phyloP scores from a whole-genome alignment of 1,284 basidiomycete species.

The Tetrapyrgos nigripes region DNA sequence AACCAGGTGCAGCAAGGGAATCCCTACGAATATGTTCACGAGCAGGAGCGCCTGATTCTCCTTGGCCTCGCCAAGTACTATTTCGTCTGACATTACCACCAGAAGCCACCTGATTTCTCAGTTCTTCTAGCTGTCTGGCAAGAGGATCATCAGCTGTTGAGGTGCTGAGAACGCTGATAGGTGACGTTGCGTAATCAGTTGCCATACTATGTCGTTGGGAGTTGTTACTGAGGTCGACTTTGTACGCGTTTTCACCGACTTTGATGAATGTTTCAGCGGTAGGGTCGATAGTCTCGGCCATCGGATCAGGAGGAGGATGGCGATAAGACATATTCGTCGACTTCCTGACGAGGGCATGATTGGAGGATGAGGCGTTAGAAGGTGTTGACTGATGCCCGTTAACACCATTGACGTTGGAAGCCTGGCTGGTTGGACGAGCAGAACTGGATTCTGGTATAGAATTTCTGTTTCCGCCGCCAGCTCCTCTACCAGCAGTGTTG shows the following conservation, averaged over 20 bases:
- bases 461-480: conserved; percentile 48
- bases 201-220: conserved; percentile 60
- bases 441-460: conserved; percentile 28
- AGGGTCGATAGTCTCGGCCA: conserved; percentile 64
- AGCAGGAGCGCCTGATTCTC: not conserved
- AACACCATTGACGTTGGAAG: conserved; percentile 11
- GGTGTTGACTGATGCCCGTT: conserved; percentile 7
- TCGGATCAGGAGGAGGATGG: conserved; percentile 45
- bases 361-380: not conserved
- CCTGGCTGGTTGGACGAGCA: conserved; percentile 35
- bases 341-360: conserved; percentile 9
- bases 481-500: conserved; percentile 74
- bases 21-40: conserved; percentile 19
- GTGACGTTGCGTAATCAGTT: conserved; percentile 23
- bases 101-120: conserved; percentile 49
- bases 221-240: conserved; percentile 68
- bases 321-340: conserved; percentile 26
- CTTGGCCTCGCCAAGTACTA: conserved; percentile 34
- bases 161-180: conserved; percentile 16
- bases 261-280: conserved; percentile 69
- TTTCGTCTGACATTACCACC: conserved; percentile 48
- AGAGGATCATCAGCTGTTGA: conserved; percentile 64
- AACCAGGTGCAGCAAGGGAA: conserved; percentile 29
- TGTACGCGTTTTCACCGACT: conserved; percentile 69
- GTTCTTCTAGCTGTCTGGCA: conserved; percentile 70